phyloP scores from a whole-genome alignment of 768 basidiomycete genomes.

The Rhizopogon salebrosus region DNA sequence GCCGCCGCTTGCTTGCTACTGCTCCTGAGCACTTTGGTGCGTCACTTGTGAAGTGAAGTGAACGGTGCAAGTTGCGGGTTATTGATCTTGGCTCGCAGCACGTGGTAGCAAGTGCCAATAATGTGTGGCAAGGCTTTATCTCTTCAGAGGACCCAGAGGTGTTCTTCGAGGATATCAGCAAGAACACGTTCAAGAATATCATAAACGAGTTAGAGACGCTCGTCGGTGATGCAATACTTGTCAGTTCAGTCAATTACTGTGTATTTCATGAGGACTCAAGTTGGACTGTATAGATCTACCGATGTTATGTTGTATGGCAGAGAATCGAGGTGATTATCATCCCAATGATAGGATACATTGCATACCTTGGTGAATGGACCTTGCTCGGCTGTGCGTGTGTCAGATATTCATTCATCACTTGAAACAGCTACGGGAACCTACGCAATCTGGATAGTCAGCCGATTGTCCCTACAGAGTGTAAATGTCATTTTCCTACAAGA shows the following conservation, averaged over 20 bases:
- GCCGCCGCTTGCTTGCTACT: not conserved
- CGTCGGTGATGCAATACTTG: constrained; percentile 13
- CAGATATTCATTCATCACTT: not conserved
- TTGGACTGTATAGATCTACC: constrained; percentile 4
- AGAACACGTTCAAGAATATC: constrained; percentile 7
- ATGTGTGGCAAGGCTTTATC: constrained; percentile 1
- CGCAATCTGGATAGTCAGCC: not conserved
- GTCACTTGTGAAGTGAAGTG: not conserved
- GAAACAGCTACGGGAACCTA: not conserved
- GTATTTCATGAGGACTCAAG: not conserved
- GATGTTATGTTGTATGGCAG: constrained; percentile 7
- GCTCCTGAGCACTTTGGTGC: constrained; percentile 1
- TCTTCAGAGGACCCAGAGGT: not conserved
- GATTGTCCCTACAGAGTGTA: not conserved
- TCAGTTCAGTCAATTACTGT: not conserved
- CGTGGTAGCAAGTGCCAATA: not conserved
- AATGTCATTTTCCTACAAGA: constrained; percentile 5
- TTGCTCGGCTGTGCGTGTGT: not conserved
- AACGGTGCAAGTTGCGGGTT: not conserved
- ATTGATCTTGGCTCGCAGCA: not conserved
- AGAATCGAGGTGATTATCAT: not conserved
- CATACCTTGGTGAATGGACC: not conserved
- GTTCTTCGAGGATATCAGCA: not conserved
- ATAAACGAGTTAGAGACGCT: constrained; percentile 8
- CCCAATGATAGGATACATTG: not conserved